phyloP scores from a whole-genome alignment of 2,329 filamentous ascomycete genomes.

The Monosporascus sp. region DNA sequence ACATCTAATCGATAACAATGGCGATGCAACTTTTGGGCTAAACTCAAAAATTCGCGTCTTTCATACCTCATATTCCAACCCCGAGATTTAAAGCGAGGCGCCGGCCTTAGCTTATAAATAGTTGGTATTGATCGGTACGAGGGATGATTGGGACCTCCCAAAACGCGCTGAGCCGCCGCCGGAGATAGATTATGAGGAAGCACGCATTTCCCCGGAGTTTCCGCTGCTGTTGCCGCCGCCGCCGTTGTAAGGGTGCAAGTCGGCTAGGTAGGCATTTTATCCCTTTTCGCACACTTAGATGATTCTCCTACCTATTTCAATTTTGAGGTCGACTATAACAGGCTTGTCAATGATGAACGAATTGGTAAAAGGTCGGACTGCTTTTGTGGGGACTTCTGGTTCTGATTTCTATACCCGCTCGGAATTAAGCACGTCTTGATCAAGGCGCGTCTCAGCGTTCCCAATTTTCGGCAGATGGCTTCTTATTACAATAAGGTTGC shows the following conservation, averaged over 20 bases:
- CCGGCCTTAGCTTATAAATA: background rate
- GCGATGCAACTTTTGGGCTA: background rate
- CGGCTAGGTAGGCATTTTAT: background rate
- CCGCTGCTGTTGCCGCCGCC: too few species aligned
- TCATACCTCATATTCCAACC: too few species aligned
- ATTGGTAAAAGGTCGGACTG: constrained; percentile 45
- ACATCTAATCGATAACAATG: background rate
- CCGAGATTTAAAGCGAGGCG: background rate
- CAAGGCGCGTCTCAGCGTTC: constrained; percentile 12
- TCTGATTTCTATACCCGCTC: constrained; percentile 24
- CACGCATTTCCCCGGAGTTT: too few species aligned
- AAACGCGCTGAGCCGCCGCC: background rate
- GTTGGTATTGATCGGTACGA: background rate
- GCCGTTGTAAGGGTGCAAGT: background rate
- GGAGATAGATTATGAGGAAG: background rate
- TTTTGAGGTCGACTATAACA: constrained; percentile 1
- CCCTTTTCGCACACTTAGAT: background rate
- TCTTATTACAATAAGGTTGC: background rate
- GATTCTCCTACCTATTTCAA: background rate
- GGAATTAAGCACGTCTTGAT: constrained; percentile 13
- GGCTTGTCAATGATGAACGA: constrained; percentile 37
- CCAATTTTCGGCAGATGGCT: background rate
- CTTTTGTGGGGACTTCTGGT: constrained; percentile 30
- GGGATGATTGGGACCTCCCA: background rate
- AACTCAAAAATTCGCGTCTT: background rate